phyloP scores from a whole-genome alignment of 2,329 filamentous ascomycete species.

The Diaporthe eres region DNA sequence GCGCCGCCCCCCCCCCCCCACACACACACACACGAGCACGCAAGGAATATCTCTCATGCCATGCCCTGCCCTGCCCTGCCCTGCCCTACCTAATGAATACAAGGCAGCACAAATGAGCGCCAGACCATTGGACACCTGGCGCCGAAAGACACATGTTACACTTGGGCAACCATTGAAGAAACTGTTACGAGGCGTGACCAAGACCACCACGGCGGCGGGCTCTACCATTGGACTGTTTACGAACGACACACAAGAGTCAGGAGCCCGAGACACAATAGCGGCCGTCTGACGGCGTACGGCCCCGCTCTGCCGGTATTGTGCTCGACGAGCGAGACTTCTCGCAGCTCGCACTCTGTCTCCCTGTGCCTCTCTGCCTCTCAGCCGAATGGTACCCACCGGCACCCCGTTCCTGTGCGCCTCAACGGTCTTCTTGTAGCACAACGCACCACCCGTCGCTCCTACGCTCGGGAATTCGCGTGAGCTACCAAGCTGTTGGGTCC shows the following conservation, averaged over 20 bases:
- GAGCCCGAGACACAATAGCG: constrained; percentile 27
- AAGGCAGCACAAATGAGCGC: constrained; percentile 9
- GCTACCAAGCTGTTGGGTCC: constrained; percentile 33
- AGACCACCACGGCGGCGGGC: constrained; percentile 5
- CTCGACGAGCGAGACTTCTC: neutral
- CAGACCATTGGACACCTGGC: constrained; percentile 29
- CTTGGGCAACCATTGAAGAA: constrained; percentile 4
- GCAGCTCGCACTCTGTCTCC: neutral
- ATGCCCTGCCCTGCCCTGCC: neutral
- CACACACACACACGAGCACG: neutral
- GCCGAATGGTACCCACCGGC: constrained; percentile 1
- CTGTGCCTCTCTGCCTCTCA: neutral
- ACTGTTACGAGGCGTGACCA: constrained; percentile 15
- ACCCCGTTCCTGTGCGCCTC: constrained; percentile 17
- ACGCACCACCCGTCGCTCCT: constrained; percentile 29
- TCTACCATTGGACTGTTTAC: constrained; percentile 22
- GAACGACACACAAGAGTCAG: constrained; percentile 10
- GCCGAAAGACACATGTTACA: constrained; percentile 3
- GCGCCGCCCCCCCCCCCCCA: neutral
- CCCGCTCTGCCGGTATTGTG: constrained; percentile 30
- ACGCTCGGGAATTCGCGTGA: constrained; percentile 29
- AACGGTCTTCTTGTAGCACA: constrained; percentile 37
- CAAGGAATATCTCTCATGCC: neutral
- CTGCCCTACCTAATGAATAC: neutral
- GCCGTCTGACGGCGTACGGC: constrained; percentile 28